These are phyloP conservation scores for Leptomonas pyrrhocoris DNA, from an alignment of 208 protist genomes.

Conservation along the genomic window DNA sequence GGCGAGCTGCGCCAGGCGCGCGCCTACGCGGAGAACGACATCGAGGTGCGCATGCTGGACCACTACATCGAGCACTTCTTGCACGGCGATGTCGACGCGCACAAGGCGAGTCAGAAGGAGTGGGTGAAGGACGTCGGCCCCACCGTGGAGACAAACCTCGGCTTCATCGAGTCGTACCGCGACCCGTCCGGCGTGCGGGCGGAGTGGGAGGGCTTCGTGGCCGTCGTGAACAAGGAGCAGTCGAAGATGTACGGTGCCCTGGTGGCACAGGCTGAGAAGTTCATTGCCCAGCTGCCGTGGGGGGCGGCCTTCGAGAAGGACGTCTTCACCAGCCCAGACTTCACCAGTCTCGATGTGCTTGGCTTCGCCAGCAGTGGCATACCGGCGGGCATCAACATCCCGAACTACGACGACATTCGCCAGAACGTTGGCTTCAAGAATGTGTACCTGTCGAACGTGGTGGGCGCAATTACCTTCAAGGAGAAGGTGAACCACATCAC, in stretches of 20 bases:
- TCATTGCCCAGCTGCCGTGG: constrained; percentile 89
- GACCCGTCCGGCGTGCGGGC: constrained; percentile 90
- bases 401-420: constrained; percentile 93
- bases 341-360: constrained; percentile 92
- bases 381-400: constrained; percentile 92
- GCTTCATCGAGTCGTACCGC: constrained; percentile 94
- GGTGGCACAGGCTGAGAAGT: constrained; percentile 65
- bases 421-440: constrained; percentile 94
- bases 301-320: constrained; percentile 87
- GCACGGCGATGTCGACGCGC: constrained; percentile 76
- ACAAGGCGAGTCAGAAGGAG: constrained; percentile 86
- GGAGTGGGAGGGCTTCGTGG: constrained; percentile 94
- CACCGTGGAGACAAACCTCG: constrained; percentile 93
- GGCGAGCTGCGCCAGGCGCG: constrained; percentile 54
- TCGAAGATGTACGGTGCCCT: constrained; percentile 74
- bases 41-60: constrained; percentile 85
- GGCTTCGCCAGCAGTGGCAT: constrained; percentile 89
- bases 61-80: constrained; percentile 88
- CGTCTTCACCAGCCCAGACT: constrained; percentile 88
- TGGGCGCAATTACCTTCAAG: constrained; percentile 61
- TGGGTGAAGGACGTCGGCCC: constrained; percentile 94
- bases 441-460: constrained; percentile 91
- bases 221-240: constrained; percentile 90
- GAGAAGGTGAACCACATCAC: constrained; percentile 79
- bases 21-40: constrained; percentile 74